phyloP scores from a whole-genome alignment of 805 yeast genomes.

The Maudiozyma barnettii region DNA sequence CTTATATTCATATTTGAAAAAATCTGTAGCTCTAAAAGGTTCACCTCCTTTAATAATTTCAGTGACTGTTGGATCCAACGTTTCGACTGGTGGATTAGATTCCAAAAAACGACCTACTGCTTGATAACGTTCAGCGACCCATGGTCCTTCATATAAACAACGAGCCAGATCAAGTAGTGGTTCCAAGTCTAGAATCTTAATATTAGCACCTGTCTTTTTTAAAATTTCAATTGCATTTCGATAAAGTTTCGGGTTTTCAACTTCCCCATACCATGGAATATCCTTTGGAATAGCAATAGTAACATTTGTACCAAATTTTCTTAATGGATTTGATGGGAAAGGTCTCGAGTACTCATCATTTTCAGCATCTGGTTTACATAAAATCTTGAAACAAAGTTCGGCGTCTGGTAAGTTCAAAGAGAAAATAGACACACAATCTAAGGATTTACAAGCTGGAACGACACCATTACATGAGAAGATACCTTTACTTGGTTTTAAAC shows the following conservation, averaged over 20 bases:
- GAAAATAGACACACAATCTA: constrained; percentile 87
- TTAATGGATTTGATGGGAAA: constrained; percentile 57
- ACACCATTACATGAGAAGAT: constrained; percentile 80
- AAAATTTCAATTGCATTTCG: constrained; percentile 49
- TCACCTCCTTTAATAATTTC: constrained; percentile 72
- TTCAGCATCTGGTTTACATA: constrained; percentile 60
- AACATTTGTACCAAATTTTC: constrained; percentile 49
- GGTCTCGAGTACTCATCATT: constrained; percentile 74
- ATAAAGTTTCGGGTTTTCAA: constrained; percentile 64
- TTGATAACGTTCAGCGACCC: constrained; percentile 93
- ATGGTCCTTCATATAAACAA: constrained; percentile 92
- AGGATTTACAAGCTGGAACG: constrained; percentile 94
- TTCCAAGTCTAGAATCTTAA: constrained; percentile 59
- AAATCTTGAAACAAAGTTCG: constrained; percentile 57
- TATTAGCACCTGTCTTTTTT: constrained; percentile 44
- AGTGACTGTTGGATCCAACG: constrained; percentile 77
- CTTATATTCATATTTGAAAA: constrained; percentile 78
- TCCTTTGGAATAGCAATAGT: constrained; percentile 67
- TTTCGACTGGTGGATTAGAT: constrained; percentile 56
- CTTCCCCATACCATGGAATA: constrained; percentile 74
- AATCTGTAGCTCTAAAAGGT: constrained; percentile 68
- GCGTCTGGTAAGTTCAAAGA: constrained; percentile 74
- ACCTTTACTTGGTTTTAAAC: constrained; percentile 89
- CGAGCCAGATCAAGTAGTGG: constrained; percentile 74
- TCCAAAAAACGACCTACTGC: constrained; percentile 68